phyloP scores from a whole-genome alignment of 768 basidiomycete genomes.

The Phaeolepiota aurea region DNA sequence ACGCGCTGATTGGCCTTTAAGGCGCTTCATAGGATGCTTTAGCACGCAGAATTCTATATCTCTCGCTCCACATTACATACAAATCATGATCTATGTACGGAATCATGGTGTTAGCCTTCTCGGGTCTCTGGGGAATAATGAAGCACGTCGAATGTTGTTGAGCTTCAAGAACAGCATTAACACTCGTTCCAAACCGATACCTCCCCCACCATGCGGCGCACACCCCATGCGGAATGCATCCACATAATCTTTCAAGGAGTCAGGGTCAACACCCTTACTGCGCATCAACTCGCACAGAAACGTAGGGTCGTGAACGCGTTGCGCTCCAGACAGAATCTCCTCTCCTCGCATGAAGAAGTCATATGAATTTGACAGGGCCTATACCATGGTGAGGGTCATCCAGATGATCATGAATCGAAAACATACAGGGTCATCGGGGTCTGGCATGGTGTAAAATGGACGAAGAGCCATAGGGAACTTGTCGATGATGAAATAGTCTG shows the following conservation, averaged over 20 bases:
- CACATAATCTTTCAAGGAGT: constrained; percentile 84
- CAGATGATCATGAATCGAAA: neutral
- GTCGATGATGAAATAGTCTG: constrained; percentile 98
- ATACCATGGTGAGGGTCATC: constrained; percentile 1
- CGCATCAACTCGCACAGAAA: constrained; percentile 83
- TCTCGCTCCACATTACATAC: neutral
- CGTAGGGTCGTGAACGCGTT: constrained; percentile 89
- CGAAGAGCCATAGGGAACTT: constrained; percentile 95
- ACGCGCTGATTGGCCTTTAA: no score
- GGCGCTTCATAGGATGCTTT: no score
- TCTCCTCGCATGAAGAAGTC: constrained; percentile 99
- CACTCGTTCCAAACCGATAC: constrained; percentile 91
- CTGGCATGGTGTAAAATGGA: constrained; percentile 99
- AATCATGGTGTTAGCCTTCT: constrained; percentile 73
- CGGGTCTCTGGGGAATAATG: constrained; percentile 95
- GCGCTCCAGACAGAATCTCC: constrained; percentile 96
- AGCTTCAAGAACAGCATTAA: constrained; percentile 97
- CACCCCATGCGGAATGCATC: constrained; percentile 95
- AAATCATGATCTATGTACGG: no score
- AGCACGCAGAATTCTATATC: no score
- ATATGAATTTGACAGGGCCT: constrained; percentile 95
- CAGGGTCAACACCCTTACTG: constrained; percentile 82
- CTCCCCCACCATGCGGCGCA: constrained; percentile 94
- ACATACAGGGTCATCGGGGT: constrained; percentile 79
- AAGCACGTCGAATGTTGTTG: constrained; percentile 89